A percentile compares a stretch with the other conserved stretches of the same genome.
phyloP scores from a whole-genome alignment of 208 protist genomes.

The Leishmania aethiopica region DNA sequence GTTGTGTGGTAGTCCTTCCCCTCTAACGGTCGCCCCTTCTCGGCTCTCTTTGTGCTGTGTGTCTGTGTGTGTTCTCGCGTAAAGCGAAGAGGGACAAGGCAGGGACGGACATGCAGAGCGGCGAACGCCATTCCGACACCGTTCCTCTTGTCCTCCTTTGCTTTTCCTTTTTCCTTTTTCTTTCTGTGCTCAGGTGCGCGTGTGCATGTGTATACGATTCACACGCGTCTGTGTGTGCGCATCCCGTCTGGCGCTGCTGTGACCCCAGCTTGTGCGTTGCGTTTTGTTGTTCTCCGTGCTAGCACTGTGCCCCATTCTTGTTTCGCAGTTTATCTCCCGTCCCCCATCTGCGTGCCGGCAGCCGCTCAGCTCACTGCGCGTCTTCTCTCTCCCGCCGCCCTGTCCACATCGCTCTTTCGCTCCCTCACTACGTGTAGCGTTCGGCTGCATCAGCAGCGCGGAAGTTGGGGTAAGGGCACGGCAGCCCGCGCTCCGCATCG shows the following conservation, averaged over 20 bases:
- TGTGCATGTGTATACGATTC: neutral
- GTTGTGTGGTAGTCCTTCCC: neutral
- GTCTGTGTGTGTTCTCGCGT: neutral
- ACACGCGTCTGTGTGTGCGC: neutral
- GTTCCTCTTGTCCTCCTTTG: neutral
- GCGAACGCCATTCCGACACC: neutral
- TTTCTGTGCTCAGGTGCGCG: neutral
- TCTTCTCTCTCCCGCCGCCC: neutral
- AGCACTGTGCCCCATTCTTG: neutral
- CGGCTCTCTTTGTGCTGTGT: neutral
- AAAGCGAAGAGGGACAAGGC: neutral
- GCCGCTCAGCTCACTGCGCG: neutral
- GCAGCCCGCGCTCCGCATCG: neutral
- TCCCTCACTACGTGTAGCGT: neutral
- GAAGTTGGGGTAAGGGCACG: neutral
- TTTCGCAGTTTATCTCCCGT: neutral
- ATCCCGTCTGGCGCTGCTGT: neutral
- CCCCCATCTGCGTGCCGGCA: neutral
- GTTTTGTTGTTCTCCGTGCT: neutral
- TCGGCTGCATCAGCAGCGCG: neutral
- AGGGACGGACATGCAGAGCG: neutral
- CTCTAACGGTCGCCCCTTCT: neutral
- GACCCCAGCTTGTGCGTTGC: neutral
- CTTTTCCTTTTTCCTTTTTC: neutral
- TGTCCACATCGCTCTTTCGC: neutral